Conservation (phyloP, 768 basidiomycete genomes). For the Russula olivacea region DNA sequence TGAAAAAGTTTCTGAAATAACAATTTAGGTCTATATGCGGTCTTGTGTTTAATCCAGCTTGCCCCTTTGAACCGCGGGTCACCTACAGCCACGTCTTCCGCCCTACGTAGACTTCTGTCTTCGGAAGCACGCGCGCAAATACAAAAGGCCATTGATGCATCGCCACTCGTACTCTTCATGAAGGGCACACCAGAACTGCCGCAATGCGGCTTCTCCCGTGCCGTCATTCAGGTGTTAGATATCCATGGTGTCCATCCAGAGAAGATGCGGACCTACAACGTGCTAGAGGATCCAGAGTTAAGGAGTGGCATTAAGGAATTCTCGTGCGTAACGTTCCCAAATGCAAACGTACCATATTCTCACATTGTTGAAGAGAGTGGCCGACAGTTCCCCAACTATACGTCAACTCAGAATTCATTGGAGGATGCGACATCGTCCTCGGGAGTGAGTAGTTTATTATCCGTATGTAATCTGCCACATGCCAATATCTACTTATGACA, state of each 20-base stretch:
- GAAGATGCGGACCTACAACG: conserved; percentile 87
- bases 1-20: neutral
- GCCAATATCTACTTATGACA: conserved; percentile 30
- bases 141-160: conserved; percentile 64
- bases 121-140: conserved; percentile 57
- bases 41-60: neutral
- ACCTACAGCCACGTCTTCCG: conserved; percentile 25
- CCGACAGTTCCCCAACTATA: conserved; percentile 97
- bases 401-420: conserved; percentile 91
- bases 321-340: conserved; percentile 57
- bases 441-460: conserved; percentile 55
- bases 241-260: conserved; percentile 72
- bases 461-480: neutral
- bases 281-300: conserved; percentile 79
- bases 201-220: conserved; percentile 94
- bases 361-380: conserved; percentile 65
- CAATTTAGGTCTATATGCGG: no score
- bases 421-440: conserved; percentile 92
- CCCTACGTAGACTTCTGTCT: conserved; percentile 48
- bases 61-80: conserved; percentile 23
- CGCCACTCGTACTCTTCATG: conserved; percentile 95
- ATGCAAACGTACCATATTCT: neutral
- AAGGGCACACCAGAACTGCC: conserved; percentile 86
- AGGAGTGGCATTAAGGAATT: conserved; percentile 90
- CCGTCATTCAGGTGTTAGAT: conserved; percentile 85